Conservation (phyloP, 1,284 basidiomycete species). For the Pholiota adiposa region DNA sequence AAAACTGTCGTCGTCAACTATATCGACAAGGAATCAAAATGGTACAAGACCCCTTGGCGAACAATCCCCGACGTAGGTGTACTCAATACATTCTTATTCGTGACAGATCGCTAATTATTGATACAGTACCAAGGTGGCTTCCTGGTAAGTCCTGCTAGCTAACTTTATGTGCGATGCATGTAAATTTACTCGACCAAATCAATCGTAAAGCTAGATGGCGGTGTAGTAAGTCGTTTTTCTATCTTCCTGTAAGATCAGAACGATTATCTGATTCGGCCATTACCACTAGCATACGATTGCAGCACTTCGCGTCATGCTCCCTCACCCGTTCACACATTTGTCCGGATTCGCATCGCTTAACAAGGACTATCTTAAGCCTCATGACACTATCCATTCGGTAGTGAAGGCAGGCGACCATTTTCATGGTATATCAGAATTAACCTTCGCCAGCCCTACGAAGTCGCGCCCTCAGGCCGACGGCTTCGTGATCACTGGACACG, state of each 20-base stretch:
- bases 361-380: constrained; percentile 69
- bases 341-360: constrained; percentile 72
- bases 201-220: constrained; percentile 61
- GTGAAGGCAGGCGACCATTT: constrained; percentile 55
- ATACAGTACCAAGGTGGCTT: constrained; percentile 84
- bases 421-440: constrained; percentile 63
- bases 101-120: constrained; percentile 12
- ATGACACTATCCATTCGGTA: constrained; percentile 72
- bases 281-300: constrained; percentile 65
- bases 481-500: constrained; percentile 60
- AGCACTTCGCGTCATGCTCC: constrained; percentile 63
- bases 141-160: constrained; percentile 51
- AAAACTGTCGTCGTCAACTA: constrained; percentile 57
- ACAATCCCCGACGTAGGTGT: constrained; percentile 75
- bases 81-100: constrained; percentile 7
- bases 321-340: constrained; percentile 54
- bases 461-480: constrained; percentile 41
- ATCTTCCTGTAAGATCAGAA: constrained; percentile 6
- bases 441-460: constrained; percentile 57
- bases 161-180: not conserved
- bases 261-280: constrained; percentile 11
- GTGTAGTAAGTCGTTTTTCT: constrained; percentile 63
- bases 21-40: constrained; percentile 67
- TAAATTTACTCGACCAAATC: not conserved
- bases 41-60: constrained; percentile 83